Conservation (phyloP, 2,329 filamentous ascomycete genomes). For the Amesomyces nigricolor region DNA sequence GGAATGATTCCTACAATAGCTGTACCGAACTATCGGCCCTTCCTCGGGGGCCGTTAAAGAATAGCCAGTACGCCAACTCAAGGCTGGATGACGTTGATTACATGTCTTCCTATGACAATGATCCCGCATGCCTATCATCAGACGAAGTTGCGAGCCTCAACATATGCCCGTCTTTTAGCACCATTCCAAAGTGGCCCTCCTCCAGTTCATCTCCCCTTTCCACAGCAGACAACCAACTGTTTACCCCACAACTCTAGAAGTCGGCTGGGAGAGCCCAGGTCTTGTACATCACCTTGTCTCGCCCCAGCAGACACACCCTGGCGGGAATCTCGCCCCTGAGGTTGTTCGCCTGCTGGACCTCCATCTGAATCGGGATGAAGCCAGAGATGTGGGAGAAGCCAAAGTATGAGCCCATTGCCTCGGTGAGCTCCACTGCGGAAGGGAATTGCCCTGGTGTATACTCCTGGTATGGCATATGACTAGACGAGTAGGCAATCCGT, state of each 20-base stretch:
- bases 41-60: no score
- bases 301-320: constrained; percentile 47
- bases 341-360: constrained; percentile 42
- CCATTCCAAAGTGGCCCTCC: no score
- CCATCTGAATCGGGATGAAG: constrained; percentile 45
- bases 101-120: no score
- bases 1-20: no score
- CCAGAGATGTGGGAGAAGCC: constrained; percentile 25
- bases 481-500: constrained; percentile 14
- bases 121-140: no score
- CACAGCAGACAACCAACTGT: no score
- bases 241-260: neutral
- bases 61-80: no score
- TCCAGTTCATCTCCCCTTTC: no score
- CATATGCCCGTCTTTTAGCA: no score
- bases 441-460: constrained; percentile 9
- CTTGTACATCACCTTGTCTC: constrained; percentile 42
- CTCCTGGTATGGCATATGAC: constrained; percentile 5
- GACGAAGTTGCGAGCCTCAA: no score
- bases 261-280: constrained; percentile 42
- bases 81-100: no score
- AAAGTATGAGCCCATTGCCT: neutral
- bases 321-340: constrained; percentile 43
- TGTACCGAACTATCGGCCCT: no score
- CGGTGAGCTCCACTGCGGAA: neutral